Evolutionary conservation across 176 grass and related monocot species (phyloP), one percentile per base, ranked within the genome.

Genomic region (Lolium rigidum): DNA sequence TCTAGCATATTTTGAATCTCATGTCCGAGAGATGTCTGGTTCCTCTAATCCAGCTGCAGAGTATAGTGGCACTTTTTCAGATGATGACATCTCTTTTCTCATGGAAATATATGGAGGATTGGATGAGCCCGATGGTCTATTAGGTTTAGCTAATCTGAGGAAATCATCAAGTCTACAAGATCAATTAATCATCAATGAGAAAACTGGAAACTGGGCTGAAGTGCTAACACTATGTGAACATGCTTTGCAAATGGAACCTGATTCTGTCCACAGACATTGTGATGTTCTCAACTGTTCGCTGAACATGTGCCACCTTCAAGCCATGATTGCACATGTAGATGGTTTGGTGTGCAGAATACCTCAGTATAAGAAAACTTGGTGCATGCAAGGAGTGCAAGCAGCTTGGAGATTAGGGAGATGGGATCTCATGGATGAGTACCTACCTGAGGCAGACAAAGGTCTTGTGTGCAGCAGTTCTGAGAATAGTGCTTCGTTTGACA

Each of bases 91-190:
- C 65, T 95, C 96, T 77, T 98, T 95, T 89, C 80, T 98, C 70
- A 95, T 98, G 93, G 93, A 98, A 89, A 98, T 98, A 85, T 98
- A 98, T 70, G 89, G 93, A 87, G 96, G 93, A 52, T 82, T 98
- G 88, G 96, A 98, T 86, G 93, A 95, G 82, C 96, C 93, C 38
- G 93, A 98, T 87, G 96, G 96, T 25, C 90, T 98, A 50, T 77
- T 90, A 85, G 96, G 96, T 86, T 89, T 98, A 74, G 93, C 90
- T 47, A 98, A 91, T 78, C 85, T 98, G 46, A 82, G 93, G 60
- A 95, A 98, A 83, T 87, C 92, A 88, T 98, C 96, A 35, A 94
- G 50, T 70, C 86, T 98, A 59, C 96, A 98, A 89, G 93, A 98
- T 89, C 96, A 98, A 81, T 84, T 98, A 71, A 91, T 98, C 52